Evolutionary conservation across 2,329 filamentous ascomycete genomes (phyloP).

Genomic region (Leptodontidium sp.): DNA sequence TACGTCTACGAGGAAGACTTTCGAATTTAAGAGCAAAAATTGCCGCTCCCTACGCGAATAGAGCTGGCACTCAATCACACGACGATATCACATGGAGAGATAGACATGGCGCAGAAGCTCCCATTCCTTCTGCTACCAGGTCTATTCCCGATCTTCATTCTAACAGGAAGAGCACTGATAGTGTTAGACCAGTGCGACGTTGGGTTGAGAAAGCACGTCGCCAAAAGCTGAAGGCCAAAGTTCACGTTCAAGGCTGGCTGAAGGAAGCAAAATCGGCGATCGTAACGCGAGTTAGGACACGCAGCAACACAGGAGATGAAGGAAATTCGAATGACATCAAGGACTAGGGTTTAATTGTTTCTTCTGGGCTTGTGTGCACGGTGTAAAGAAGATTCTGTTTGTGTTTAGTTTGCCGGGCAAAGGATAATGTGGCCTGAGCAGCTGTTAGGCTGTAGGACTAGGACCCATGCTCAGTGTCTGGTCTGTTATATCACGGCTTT

Average conservation of each 20-base stretch:
- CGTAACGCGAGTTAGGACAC: conserved; percentile 37
- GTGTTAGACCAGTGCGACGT: conserved; percentile 29
- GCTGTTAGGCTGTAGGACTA: conserved; percentile 14
- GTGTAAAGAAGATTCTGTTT: neutral
- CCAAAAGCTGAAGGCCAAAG: conserved; percentile 39
- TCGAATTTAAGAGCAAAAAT: conserved; percentile 42
- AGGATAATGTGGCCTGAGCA: conserved; percentile 19
- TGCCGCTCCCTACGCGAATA: conserved; percentile 38
- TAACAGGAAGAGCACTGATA: conserved; percentile 27
- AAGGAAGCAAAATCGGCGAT: conserved; percentile 41
- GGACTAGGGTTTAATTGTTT: neutral
- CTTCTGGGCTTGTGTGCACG: neutral
- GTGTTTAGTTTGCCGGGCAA: conserved; percentile 5
- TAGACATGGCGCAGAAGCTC: conserved; percentile 23
- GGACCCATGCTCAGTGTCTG: conserved; percentile 10
- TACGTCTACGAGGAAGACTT: conserved; percentile 42
- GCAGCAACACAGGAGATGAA: conserved; percentile 24
- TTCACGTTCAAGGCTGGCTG: conserved; percentile 40
- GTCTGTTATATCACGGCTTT: neutral
- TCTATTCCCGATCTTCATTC: conserved; percentile 39
- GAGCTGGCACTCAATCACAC: conserved; percentile 40
- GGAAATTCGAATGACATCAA: neutral
- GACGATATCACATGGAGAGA: conserved; percentile 43
- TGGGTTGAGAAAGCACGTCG: conserved; percentile 32
- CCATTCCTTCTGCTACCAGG: conserved; percentile 28